Conservation (phyloP, 768 basidiomycete genomes). For the Auricularia sp. region DNA sequence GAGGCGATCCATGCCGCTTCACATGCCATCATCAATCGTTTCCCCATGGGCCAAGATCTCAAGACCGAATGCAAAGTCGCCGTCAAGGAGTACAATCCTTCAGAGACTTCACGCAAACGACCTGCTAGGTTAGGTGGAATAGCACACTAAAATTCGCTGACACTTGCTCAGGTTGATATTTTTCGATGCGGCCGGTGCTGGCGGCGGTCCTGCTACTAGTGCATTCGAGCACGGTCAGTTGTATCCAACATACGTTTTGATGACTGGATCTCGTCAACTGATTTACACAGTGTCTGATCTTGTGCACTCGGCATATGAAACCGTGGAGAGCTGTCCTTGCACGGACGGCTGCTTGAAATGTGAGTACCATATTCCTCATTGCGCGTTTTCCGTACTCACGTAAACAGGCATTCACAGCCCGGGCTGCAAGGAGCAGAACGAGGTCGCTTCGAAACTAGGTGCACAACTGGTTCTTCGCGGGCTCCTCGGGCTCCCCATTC, state of each 20-base stretch:
- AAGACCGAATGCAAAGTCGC: conserved; percentile 75
- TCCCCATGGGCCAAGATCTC: conserved; percentile 56
- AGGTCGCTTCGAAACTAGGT: conserved; percentile 67
- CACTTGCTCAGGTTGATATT: conserved; percentile 53
- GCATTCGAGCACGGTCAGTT: conserved; percentile 71
- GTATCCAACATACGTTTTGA: too few relatives aligned
- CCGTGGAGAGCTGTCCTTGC: conserved; percentile 55
- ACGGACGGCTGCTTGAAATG: conserved; percentile 61
- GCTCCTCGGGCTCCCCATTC: conserved; percentile 38
- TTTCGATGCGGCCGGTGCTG: conserved; percentile 60
- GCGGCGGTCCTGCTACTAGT: conserved; percentile 63
- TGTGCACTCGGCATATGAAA: conserved; percentile 45
- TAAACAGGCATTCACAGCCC: conserved; percentile 53
- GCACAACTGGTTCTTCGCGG: conserved; percentile 55
- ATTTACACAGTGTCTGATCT: conserved; percentile 38
- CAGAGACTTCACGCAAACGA: conserved; percentile 47
- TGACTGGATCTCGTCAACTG: too few relatives aligned
- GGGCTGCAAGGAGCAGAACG: conserved; percentile 58
- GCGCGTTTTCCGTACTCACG: not conserved
- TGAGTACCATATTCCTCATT: conserved; percentile 21
- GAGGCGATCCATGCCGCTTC: conserved; percentile 79
- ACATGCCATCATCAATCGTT: conserved; percentile 74
- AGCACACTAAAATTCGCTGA: not conserved
- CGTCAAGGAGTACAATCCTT: conserved; percentile 58
- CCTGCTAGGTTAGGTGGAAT: conserved; percentile 41